These are phyloP conservation scores for Auriscalpium orientale DNA, from an alignment of 768 basidiomycete genomes.

Conservation along the genomic window DNA sequence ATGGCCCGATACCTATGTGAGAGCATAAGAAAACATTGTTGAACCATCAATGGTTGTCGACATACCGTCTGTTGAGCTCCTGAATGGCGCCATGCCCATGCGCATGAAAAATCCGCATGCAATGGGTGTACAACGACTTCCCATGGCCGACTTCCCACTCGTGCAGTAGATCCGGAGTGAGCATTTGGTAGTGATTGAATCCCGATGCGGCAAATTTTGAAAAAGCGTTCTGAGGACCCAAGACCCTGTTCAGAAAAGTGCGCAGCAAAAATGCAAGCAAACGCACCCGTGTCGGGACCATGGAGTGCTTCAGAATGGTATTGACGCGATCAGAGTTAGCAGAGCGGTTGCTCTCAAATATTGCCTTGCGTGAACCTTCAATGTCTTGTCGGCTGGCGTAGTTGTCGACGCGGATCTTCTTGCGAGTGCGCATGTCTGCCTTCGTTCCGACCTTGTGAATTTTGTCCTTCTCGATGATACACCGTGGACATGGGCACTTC, in stretches of 20 bases:
- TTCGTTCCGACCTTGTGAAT: too few relatives aligned
- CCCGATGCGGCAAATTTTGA: constrained; percentile 18
- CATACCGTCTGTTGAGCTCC: constrained; percentile 20
- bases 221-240: constrained; percentile 27
- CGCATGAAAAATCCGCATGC: constrained; percentile 26
- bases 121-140: constrained; percentile 29
- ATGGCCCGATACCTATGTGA: constrained; percentile 6
- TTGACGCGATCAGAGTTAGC: constrained; percentile 22
- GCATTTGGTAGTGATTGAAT: constrained; percentile 20
- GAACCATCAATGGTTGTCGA: not conserved
- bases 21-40: not conserved
- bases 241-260: not conserved
- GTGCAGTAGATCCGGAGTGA: constrained; percentile 32
- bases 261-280: not conserved
- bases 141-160: constrained; percentile 34
- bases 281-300: constrained; percentile 26
- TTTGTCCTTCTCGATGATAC: too few relatives aligned
- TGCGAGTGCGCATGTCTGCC: too few relatives aligned
- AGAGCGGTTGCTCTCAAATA: too few relatives aligned
- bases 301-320: constrained; percentile 20
- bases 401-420: too few relatives aligned
- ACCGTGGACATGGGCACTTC: too few relatives aligned
- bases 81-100: constrained; percentile 10
- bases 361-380: too few relatives aligned
- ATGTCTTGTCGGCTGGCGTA: too few relatives aligned